A percentile compares a stretch with the other conserved stretches of the same genome.
phyloP scores from a whole-genome alignment of 768 basidiomycete genomes.

The Daedaleopsis nitida region DNA sequence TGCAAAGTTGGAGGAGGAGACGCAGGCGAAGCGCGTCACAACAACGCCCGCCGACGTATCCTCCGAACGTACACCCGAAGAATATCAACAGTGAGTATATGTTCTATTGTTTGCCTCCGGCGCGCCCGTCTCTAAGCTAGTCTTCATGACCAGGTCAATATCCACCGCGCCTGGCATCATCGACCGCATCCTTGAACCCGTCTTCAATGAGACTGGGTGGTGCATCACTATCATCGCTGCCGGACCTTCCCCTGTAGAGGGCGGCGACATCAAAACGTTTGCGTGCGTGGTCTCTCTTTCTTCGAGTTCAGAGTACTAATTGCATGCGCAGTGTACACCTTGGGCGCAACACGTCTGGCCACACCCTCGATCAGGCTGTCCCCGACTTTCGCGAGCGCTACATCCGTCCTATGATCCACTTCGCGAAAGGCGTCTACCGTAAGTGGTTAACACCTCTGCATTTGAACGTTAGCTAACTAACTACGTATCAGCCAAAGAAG shows the following conservation, averaged over 20 bases:
- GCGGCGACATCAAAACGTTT: neutral
- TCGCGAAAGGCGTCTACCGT: constrained; percentile 1
- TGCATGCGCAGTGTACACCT: neutral
- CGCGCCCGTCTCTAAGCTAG: neutral
- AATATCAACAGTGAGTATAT: neutral
- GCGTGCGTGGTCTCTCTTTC: neutral
- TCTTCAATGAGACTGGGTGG: neutral
- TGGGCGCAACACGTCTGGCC: neutral
- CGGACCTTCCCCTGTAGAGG: neutral
- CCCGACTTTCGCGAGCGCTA: neutral
- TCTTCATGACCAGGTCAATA: neutral
- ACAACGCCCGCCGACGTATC: neutral
- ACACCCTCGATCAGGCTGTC: neutral
- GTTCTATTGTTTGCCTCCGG: neutral
- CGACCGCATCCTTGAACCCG: neutral
- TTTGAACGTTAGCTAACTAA: no score
- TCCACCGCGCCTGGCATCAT: neutral
- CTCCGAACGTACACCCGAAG: neutral
- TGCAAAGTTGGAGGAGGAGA: neutral
- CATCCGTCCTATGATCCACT: neutral
- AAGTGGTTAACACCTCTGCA: neutral
- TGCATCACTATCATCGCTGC: neutral
- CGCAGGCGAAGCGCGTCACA: neutral
- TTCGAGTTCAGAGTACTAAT: neutral
- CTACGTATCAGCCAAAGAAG: neutral